These are phyloP conservation scores for Trichopus zeylanicus DNA, from an alignment of 116 monocot genomes.

Conservation along the genomic window DNA sequence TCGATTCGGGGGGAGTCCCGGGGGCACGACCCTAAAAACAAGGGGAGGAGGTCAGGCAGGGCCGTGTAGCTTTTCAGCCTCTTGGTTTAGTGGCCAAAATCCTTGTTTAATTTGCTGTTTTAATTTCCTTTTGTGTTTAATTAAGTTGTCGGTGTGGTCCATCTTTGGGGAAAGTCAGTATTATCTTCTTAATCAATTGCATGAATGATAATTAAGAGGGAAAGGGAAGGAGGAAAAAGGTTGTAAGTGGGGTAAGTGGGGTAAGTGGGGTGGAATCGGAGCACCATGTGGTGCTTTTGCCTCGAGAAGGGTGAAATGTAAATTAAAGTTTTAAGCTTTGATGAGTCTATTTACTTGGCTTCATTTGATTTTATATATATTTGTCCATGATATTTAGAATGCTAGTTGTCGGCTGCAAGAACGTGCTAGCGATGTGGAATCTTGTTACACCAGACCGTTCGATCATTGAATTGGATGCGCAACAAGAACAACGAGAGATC, in stretches of 20 bases:
- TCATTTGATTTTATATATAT: not conserved
- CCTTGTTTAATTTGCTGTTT: not conserved
- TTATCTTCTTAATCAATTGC: not conserved
- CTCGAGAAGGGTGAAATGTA: conserved; percentile 8
- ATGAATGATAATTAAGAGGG: not conserved
- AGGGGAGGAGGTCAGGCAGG: conserved; percentile 6
- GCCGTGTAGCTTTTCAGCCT: conserved; percentile 17
- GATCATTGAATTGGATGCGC: too few species aligned
- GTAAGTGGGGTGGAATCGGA: conserved; percentile 10
- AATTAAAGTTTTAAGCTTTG: not conserved
- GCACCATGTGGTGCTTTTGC: conserved; percentile 10
- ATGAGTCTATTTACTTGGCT: not conserved
- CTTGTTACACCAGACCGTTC: too few species aligned
- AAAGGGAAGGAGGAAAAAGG: not conserved
- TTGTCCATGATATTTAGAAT: too few species aligned
- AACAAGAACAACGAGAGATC: too few species aligned
- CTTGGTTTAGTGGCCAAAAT: conserved; percentile 1
- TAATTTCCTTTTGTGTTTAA: too few species aligned
- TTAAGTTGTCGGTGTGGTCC: not conserved
- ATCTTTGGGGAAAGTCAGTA: not conserved
- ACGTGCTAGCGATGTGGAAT: too few species aligned
- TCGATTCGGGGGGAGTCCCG: conserved; percentile 16
- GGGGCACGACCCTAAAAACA: conserved; percentile 30
- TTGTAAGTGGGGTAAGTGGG: conserved; percentile 3
- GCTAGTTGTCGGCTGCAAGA: too few species aligned